Conservation (phyloP, 1,284 basidiomycete genomes). For the Neotropicomus parvogracilis region DNA sequence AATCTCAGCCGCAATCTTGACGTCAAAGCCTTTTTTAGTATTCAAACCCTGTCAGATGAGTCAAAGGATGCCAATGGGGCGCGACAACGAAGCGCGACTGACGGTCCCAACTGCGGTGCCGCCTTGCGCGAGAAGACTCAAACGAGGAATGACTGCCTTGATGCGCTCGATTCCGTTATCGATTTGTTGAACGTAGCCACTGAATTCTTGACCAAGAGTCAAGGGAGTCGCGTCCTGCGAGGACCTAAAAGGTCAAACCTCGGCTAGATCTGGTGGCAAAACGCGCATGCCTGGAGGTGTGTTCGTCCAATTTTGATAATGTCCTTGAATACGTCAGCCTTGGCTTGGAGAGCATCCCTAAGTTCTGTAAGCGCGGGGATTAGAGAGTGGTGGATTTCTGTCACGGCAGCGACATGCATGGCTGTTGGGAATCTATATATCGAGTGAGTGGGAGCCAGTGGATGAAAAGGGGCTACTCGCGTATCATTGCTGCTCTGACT, state of each 20-base stretch:
- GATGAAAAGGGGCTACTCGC: constrained; percentile 41
- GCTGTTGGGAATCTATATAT: constrained; percentile 92
- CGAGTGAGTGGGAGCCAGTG: not conserved
- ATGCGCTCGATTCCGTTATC: constrained; percentile 88
- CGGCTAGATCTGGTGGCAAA: not conserved
- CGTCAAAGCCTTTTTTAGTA: constrained; percentile 95
- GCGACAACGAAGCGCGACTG: constrained; percentile 29
- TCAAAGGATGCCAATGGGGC: constrained; percentile 5
- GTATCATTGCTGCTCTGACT: constrained; percentile 99
- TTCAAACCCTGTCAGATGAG: constrained; percentile 77
- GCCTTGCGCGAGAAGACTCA: constrained; percentile 93
- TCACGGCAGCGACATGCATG: constrained; percentile 97
- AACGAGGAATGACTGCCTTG: constrained; percentile 78
- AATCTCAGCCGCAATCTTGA: constrained; percentile 90
- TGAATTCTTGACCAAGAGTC: constrained; percentile 98
- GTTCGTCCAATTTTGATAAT: constrained; percentile 99
- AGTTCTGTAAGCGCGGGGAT: constrained; percentile 87
- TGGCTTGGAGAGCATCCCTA: constrained; percentile 79
- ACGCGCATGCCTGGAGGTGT: constrained; percentile 71
- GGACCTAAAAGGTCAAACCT: constrained; percentile 1
- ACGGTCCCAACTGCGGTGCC: constrained; percentile 98
- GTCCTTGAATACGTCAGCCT: constrained; percentile 76
- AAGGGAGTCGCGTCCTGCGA: constrained; percentile 91
- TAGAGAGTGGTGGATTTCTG: constrained; percentile 78
- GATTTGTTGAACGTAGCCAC: constrained; percentile 95